Base-by-base conservation (phyloP, 2,329 filamentous ascomycete species). In the Pleomassaria siparia region DNA sequence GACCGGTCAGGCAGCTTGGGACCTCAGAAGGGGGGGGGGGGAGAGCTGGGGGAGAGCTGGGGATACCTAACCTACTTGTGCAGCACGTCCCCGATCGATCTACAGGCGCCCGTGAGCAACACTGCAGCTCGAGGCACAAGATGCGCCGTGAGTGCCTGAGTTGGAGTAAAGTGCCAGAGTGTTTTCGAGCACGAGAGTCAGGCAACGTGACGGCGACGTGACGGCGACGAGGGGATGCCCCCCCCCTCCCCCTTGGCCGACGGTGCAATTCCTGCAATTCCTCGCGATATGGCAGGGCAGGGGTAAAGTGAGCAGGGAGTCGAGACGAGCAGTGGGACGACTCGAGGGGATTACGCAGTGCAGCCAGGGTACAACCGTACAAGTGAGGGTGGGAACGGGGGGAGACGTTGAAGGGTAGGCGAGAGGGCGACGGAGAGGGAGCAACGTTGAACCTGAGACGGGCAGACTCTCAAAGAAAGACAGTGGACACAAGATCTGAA, bases 371-470 rank as follows among this genome's bases (percentile, higher is more conserved):
- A n/a, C n/a, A n/a, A n/a, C n/a, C n/a, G n/a, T n/a, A n/a, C n/a
- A n/a, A n/a, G 22, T 36, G 41, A 25, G 26, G 43, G 20, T 42
- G 49, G 55, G 53, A 57, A 54, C 52, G 51, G 49, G 49, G 43
- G 45, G 43, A 22, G 32, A 44, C 41, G 20, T 52, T 55, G 54
- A 28, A 37, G 55, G 46, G 32, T n/a, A n/a, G n/a, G n/a, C n/a
- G n/a, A n/a, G 35, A 13, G 21, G 18, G 18, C 21, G 25, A 16
- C 9, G 18, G 50, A 51, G 51, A 49, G n/a, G n/a, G n/a, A n/a
- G n/a, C n/a, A n/a, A n/a, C n/a, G n/a, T n/a, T n/a, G n/a, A 48
- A 55, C 43, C 46, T 64, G 63, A 67, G 64, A 68, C 58, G 54
- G 49, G n/a, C n/a, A n/a, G n/a, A n/a, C n/a, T n/a, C n/a, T n/a